A percentile compares a stretch with the other conserved stretches of the same genome.
phyloP scores from a whole-genome alignment of 441 rosid species.

The Theobroma grandiflorum region DNA sequence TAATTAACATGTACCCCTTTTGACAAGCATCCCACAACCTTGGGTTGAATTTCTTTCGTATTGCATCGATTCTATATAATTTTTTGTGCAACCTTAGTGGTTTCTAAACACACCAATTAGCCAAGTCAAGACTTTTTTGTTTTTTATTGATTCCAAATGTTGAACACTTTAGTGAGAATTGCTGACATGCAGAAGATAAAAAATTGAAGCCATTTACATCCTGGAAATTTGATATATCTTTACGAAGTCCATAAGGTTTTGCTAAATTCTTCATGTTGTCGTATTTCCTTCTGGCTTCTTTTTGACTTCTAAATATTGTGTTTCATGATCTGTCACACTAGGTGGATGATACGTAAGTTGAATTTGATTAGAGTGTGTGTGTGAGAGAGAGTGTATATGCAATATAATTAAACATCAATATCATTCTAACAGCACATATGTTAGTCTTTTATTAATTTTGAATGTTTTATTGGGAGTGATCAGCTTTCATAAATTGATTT shows the following conservation, averaged over 20 bases:
- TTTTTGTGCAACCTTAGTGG: background rate
- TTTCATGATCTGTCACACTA: background rate
- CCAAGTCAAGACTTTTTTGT: background rate
- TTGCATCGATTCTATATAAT: background rate
- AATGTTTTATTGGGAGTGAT: conserved; percentile 22
- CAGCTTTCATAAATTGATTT: conserved; percentile 36
- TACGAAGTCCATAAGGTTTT: background rate
- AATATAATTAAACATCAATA: background rate
- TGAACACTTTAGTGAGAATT: background rate
- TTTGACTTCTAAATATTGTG: background rate
- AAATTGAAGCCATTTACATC: background rate
- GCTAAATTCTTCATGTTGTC: background rate
- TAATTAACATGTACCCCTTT: no score
- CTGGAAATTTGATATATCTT: background rate
- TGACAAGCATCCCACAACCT: background rate
- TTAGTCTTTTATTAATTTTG: background rate
- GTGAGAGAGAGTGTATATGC: background rate
- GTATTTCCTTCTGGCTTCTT: background rate
- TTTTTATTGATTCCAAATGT: background rate
- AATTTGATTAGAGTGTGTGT: background rate
- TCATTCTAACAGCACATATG: background rate
- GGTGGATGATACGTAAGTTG: background rate
- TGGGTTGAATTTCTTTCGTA: background rate
- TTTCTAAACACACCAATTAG: background rate
- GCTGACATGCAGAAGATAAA: background rate